Conservation (phyloP, 225 moss, liverwort and hornwort species). For the Polytrichum commune region DNA sequence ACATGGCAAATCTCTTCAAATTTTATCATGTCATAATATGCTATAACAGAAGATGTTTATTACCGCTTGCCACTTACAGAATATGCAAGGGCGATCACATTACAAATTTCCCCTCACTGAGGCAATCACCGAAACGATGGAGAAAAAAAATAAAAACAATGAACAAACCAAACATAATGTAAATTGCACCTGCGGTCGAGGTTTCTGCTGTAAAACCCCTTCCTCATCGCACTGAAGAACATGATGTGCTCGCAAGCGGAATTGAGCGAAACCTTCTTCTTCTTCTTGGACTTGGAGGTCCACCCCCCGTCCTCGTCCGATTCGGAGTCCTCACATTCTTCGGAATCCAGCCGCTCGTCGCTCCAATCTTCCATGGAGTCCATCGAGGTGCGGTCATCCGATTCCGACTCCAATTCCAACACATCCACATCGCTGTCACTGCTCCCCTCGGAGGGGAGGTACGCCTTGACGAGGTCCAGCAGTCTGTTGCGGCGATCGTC, state of each 20-base stretch:
- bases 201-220: slow-evolving; percentile 44
- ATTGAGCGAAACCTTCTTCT: slow-evolving; percentile 27
- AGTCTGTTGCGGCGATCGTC: neutral
- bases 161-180: neutral
- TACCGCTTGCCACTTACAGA: neutral
- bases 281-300: slow-evolving; percentile 30
- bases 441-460: slow-evolving; percentile 34
- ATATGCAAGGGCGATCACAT: neutral
- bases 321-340: slow-evolving; percentile 34
- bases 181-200: slow-evolving; percentile 30
- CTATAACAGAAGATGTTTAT: too few species aligned
- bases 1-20: too few species aligned
- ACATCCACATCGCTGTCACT: neutral
- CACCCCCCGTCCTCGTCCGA: slow-evolving; percentile 29
- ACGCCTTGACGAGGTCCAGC: slow-evolving; percentile 2
- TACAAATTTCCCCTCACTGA: slow-evolving; percentile 7
- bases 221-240: slow-evolving; percentile 47
- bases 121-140: neutral
- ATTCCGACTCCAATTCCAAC: slow-evolving; percentile 9
- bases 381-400: slow-evolving; percentile 17
- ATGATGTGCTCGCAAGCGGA: slow-evolving; percentile 37
- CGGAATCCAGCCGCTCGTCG: slow-evolving; percentile 37
- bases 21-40: neutral
- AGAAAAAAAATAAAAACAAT: neutral
- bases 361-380: slow-evolving; percentile 47